Conservation (phyloP, 2,329 filamentous ascomycete species). For the Fusarium sp. region DNA sequence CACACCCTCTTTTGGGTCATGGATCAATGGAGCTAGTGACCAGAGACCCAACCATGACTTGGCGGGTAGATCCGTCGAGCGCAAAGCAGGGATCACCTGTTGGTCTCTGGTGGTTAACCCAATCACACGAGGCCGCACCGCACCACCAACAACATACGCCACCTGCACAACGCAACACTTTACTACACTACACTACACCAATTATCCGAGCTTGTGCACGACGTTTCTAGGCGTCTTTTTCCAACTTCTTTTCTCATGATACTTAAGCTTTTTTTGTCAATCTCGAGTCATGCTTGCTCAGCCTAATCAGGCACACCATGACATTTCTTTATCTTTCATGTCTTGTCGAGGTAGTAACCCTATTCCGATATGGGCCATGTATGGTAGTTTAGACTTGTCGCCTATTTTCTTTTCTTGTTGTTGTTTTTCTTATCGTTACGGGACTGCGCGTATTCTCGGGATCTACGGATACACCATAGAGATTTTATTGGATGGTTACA, state of each 20-base stretch:
- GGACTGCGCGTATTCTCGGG: constrained; percentile 12
- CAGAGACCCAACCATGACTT: constrained; percentile 34
- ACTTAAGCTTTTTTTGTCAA: constrained; percentile 26
- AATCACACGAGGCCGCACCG: constrained; percentile 9
- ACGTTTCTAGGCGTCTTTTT: constrained; percentile 34
- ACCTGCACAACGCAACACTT: constrained; percentile 8
- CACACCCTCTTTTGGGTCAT: constrained; percentile 16
- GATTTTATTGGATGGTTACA: constrained; percentile 30
- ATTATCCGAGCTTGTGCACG: constrained; percentile 8
- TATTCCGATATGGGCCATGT: constrained; percentile 5
- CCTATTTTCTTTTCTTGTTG: constrained; percentile 12
- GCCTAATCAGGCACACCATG: constrained; percentile 8
- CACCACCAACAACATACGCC: constrained; percentile 18
- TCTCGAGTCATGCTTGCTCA: constrained; percentile 20
- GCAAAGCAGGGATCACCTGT: constrained; percentile 34
- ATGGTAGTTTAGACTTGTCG: constrained; percentile 32
- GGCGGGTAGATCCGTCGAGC: constrained; percentile 45
- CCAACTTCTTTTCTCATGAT: constrained; percentile 2
- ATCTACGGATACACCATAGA: constrained; percentile 41
- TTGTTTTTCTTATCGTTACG: constrained; percentile 4
- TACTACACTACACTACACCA: not conserved
- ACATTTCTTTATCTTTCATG: constrained; percentile 7
- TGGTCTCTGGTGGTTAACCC: not conserved
- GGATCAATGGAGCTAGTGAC: constrained; percentile 30
- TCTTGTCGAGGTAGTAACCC: constrained; percentile 1